Evolutionary conservation across 257 asterid genomes (phyloP).

Genomic region (Jaltomata sinuosa): DNA sequence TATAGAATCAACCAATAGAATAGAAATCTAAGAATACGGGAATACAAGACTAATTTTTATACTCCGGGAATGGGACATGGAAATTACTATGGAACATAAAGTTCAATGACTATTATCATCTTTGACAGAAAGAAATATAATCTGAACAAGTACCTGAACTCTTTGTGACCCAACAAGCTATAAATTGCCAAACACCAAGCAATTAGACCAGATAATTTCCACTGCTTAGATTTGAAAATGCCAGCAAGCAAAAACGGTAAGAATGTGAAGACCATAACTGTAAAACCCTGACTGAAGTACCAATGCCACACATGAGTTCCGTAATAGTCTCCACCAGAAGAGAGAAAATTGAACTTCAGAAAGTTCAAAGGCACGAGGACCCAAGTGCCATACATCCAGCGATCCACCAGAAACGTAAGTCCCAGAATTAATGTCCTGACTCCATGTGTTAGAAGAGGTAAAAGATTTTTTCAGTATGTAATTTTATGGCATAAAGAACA

Average conservation of each 20-base stretch:
- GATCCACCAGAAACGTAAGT: constrained; percentile 64
- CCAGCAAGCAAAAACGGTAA: constrained; percentile 76
- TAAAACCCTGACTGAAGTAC: constrained; percentile 97
- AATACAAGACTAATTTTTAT: no score
- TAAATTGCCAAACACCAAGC: constrained; percentile 86
- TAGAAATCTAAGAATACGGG: no score
- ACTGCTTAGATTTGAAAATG: constrained; percentile 44
- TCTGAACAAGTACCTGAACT: constrained; percentile 61
- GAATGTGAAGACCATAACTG: constrained; percentile 77
- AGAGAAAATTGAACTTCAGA: constrained; percentile 79
- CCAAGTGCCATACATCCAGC: constrained; percentile 83
- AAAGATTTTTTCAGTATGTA: background rate
- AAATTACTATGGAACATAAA: constrained; percentile 6
- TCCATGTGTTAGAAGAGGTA: constrained; percentile 19
- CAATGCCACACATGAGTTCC: constrained; percentile 99
- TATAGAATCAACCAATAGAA: no score
- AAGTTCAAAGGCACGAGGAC: constrained; percentile 83
- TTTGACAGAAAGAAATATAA: background rate
- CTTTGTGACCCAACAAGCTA: constrained; percentile 95
- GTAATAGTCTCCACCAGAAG: constrained; percentile 96
- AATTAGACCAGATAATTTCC: constrained; percentile 71
- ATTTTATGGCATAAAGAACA: background rate
- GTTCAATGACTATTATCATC: background rate
- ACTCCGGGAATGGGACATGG: no score
- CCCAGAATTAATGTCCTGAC: constrained; percentile 69